Percentiles rank a stretch among this genome's conserved stretches.
These are phyloP conservation scores for Ascosphaera aggregata DNA, from an alignment of 2,329 filamentous ascomycete genomes.

Conservation along the genomic window DNA sequence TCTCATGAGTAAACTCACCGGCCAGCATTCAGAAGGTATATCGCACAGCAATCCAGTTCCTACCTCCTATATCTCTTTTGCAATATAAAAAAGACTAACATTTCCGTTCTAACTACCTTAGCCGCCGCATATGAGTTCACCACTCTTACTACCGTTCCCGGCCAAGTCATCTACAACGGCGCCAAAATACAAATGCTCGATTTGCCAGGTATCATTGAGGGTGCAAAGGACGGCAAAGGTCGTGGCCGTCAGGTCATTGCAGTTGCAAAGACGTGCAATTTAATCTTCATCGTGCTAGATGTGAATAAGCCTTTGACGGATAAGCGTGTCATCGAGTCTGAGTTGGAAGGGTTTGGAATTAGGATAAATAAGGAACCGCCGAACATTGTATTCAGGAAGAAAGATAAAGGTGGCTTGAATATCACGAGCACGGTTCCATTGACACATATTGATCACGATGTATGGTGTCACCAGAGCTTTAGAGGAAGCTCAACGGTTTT, in stretches of 20 bases:
- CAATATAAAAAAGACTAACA: too few species aligned
- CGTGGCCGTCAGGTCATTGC: conserved; percentile 91
- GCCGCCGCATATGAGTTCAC: conserved; percentile 95
- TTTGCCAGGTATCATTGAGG: conserved; percentile 94
- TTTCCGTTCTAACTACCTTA: too few species aligned
- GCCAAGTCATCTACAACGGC: conserved; percentile 90
- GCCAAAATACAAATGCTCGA: conserved; percentile 97
- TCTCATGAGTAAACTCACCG: conserved; percentile 96
- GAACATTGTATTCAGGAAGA: conserved; percentile 94
- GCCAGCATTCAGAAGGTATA: conserved; percentile 90
- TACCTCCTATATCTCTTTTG: too few species aligned
- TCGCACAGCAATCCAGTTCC: too few species aligned
- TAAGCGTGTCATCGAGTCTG: conserved; percentile 65
- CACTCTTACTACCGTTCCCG: conserved; percentile 88
- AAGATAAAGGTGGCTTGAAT: conserved; percentile 96
- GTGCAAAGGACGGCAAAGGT: conserved; percentile 85
- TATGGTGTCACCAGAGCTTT: conserved; percentile 96
- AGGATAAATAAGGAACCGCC: conserved; percentile 77
- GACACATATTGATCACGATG: conserved; percentile 86
- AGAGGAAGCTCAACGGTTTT: conserved; percentile 90
- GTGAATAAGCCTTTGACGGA: conserved; percentile 94
- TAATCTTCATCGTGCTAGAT: conserved; percentile 92
- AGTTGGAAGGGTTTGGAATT: conserved; percentile 88
- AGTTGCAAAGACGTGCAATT: conserved; percentile 88
- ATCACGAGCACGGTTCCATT: conserved; percentile 84